Conservation (phyloP, 345 rosid genomes). For the Turritis glabra region DNA sequence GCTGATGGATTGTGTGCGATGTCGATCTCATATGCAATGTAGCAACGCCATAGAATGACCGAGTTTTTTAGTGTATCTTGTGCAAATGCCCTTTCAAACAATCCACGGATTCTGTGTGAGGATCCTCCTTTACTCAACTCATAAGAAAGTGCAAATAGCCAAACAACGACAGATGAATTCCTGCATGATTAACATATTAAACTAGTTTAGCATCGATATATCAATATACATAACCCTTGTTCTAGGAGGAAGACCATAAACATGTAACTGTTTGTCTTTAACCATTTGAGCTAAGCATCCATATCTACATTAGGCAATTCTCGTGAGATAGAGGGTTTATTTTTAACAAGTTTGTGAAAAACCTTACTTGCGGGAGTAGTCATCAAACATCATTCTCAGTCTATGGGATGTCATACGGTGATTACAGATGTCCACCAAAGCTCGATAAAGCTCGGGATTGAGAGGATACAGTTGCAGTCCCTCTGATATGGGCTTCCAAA, state of each 20-base stretch:
- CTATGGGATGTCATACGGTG: conserved; percentile 76
- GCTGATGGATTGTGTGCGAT: conserved; percentile 58
- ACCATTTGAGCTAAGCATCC: conserved; percentile 5
- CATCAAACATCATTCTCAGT: conserved; percentile 71
- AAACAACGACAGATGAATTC: conserved; percentile 68
- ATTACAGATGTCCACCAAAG: conserved; percentile 66
- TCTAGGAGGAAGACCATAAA: not conserved
- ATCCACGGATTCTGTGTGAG: conserved; percentile 68
- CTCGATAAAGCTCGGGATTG: conserved; percentile 61
- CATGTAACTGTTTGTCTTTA: not conserved
- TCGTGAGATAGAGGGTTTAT: not conserved
- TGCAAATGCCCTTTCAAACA: conserved; percentile 87
- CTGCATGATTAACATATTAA: conserved; percentile 44
- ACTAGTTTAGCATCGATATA: conserved; percentile 15
- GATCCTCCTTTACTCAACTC: conserved; percentile 77
- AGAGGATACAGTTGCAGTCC: conserved; percentile 82
- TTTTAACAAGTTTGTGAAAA: conserved; percentile 16
- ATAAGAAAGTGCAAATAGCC: conserved; percentile 76
- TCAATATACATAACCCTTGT: not conserved
- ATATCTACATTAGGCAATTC: not conserved
- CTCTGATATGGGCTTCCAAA: conserved; percentile 69
- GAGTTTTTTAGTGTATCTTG: conserved; percentile 56
- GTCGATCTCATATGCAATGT: conserved; percentile 79
- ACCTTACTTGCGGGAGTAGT: conserved; percentile 65
- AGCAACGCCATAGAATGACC: conserved; percentile 85